These are phyloP conservation scores for Prunella vulgaris DNA, from an alignment of 257 asterid genomes.

Conservation along the genomic window DNA sequence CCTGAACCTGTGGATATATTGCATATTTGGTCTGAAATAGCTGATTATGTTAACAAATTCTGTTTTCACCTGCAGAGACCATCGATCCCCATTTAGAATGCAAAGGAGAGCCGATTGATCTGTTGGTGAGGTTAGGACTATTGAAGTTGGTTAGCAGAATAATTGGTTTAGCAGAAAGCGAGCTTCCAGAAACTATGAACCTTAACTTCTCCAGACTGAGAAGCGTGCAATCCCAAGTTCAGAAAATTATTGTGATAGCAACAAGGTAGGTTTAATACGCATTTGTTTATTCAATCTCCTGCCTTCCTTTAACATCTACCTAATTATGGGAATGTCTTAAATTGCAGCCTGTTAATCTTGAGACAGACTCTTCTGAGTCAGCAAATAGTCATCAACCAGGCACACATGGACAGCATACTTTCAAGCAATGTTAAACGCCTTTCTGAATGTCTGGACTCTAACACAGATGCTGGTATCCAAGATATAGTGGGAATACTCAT, in stretches of 20 bases:
- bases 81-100: constrained; percentile 56
- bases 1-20: neutral
- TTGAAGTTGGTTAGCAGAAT: constrained; percentile 63
- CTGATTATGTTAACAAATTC: neutral
- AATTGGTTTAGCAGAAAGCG: constrained; percentile 65
- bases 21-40: neutral
- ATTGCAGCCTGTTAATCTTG: constrained; percentile 54
- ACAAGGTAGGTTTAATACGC: constrained; percentile 51
- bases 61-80: constrained; percentile 33
- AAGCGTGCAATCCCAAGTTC: constrained; percentile 70
- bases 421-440: constrained; percentile 42
- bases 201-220: constrained; percentile 73
- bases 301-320: neutral
- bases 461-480: constrained; percentile 57
- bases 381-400: constrained; percentile 42
- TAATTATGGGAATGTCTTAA: neutral
- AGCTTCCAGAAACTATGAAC: constrained; percentile 84
- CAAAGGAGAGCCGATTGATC: constrained; percentile 74
- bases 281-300: neutral
- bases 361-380: constrained; percentile 64
- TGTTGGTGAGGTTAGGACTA: constrained; percentile 78
- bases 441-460: constrained; percentile 50
- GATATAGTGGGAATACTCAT: constrained; percentile 48
- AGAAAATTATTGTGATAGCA: constrained; percentile 83
- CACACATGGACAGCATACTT: constrained; percentile 51